Percentiles rank a stretch among this genome's conserved stretches.
Conservation (phyloP, 257 asterid genomes). For the Primulina huaijiensis region DNA sequence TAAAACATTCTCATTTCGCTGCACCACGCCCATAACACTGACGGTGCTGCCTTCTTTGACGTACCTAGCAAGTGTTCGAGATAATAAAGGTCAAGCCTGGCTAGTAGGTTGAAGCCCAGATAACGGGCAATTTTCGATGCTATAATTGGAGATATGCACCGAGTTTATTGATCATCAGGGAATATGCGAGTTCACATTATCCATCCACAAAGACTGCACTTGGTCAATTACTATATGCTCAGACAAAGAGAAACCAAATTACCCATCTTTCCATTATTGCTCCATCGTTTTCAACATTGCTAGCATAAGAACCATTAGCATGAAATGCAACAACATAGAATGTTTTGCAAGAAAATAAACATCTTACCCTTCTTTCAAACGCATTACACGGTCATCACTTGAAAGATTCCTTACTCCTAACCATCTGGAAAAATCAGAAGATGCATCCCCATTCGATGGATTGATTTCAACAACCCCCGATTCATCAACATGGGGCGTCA, state of each 20-base stretch:
- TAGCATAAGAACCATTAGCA: not conserved
- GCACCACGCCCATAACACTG: constrained; percentile 73
- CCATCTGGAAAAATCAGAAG: constrained; percentile 58
- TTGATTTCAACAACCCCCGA: constrained; percentile 54
- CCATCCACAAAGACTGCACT: not conserved
- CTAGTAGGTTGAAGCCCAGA: not conserved
- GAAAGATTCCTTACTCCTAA: constrained; percentile 57
- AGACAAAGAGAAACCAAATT: not conserved
- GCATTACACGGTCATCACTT: constrained; percentile 59
- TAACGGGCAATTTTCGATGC: not conserved
- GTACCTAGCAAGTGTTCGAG: constrained; percentile 33
- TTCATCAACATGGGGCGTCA: constrained; percentile 61
- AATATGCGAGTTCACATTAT: not conserved
- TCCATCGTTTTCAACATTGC: not conserved
- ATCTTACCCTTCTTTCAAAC: constrained; percentile 64
- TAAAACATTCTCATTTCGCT: constrained; percentile 57
- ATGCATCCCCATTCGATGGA: constrained; percentile 50
- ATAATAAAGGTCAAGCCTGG: constrained; percentile 1
- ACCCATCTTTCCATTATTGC: not conserved
- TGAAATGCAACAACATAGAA: constrained; percentile 10
- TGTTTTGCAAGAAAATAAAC: constrained; percentile 2
- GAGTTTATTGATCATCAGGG: not conserved
- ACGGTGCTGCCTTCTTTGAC: constrained; percentile 72
- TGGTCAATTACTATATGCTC: not conserved
- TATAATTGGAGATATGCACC: not conserved